phyloP scores from a whole-genome alignment of 2,329 filamentous ascomycete genomes.

The Elsinoe ampelina region DNA sequence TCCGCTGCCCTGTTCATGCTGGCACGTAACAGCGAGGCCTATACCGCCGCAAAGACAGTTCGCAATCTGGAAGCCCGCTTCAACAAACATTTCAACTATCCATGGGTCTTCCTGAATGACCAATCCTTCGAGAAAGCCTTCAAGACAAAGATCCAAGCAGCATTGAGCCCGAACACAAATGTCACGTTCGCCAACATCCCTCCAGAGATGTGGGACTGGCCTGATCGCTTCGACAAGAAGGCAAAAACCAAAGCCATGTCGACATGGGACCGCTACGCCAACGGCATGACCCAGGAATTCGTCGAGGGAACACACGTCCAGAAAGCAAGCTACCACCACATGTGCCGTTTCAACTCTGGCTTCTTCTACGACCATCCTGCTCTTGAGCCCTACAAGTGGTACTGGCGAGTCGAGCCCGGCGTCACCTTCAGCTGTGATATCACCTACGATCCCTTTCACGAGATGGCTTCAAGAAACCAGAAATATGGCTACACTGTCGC shows the following conservation, averaged over 20 bases:
- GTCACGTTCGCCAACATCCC: conserved; percentile 37
- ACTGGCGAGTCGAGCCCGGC: conserved; percentile 53
- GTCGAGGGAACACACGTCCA: conserved; percentile 14
- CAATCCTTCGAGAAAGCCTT: conserved; percentile 35
- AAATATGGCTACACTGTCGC: conserved; percentile 45
- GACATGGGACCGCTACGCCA: conserved; percentile 5
- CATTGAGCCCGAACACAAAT: background rate
- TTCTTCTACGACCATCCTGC: conserved; percentile 34
- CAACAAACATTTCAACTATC: conserved; percentile 41
- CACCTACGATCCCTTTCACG: conserved; percentile 31
- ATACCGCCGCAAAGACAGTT: conserved; percentile 33
- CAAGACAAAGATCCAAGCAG: conserved; percentile 30
- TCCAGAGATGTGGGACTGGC: conserved; percentile 34
- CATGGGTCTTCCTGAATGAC: conserved; percentile 41
- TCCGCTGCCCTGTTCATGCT: conserved; percentile 41
- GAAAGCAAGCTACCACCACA: conserved; percentile 29
- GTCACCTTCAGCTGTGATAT: conserved; percentile 46
- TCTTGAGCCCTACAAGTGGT: conserved; percentile 45
- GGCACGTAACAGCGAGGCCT: conserved; percentile 37
- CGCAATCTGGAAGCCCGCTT: conserved; percentile 36
- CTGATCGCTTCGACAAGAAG: conserved; percentile 21
- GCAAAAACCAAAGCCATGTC: conserved; percentile 1
- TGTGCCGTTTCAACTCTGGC: conserved; percentile 33
- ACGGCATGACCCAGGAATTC: conserved; percentile 6
- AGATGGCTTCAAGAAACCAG: conserved; percentile 28